Evolutionary conservation across 2,329 filamentous ascomycete genomes (phyloP).

Genomic region (Amauroascus niger): DNA sequence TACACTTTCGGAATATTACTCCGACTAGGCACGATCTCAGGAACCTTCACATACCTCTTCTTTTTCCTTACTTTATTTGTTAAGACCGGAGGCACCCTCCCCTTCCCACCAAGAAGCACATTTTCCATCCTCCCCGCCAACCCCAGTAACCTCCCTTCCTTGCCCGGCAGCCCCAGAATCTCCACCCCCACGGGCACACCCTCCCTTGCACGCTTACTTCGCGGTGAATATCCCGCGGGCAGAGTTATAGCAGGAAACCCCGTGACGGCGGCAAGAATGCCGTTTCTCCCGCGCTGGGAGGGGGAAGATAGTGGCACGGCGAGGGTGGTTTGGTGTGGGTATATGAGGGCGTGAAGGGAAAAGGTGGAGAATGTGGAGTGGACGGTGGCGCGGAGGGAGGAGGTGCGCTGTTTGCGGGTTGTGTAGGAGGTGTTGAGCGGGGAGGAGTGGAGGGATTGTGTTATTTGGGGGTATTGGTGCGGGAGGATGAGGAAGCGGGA

Average conservation of each 20-base stretch:
- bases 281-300: constrained; percentile 52
- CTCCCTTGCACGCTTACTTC: constrained; percentile 34
- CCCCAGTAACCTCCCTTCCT: constrained; percentile 45
- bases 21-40: constrained; percentile 10
- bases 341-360: constrained; percentile 50
- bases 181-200: constrained; percentile 58
- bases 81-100: constrained; percentile 35
- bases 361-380: constrained; percentile 43
- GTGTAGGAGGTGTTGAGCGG: constrained; percentile 45
- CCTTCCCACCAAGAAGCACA: constrained; percentile 35
- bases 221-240: constrained; percentile 21
- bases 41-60: constrained; percentile 8
- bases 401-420: constrained; percentile 41
- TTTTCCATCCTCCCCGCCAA: constrained; percentile 46
- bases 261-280: constrained; percentile 47
- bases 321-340: constrained; percentile 56
- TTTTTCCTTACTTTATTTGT: neutral
- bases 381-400: constrained; percentile 44
- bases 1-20: constrained; percentile 13
- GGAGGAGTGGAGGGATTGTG: constrained; percentile 43
- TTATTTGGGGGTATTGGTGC: constrained; percentile 47
- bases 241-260: constrained; percentile 44
- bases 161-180: constrained; percentile 49
- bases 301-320: constrained; percentile 50
- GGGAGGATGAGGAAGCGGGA: constrained; percentile 50